A percentile compares a stretch with the other conserved stretches of the same genome.
Evolutionary conservation across 352 stramenopile species (phyloP).

Genomic region (Globisporangium recalcitrans): DNA sequence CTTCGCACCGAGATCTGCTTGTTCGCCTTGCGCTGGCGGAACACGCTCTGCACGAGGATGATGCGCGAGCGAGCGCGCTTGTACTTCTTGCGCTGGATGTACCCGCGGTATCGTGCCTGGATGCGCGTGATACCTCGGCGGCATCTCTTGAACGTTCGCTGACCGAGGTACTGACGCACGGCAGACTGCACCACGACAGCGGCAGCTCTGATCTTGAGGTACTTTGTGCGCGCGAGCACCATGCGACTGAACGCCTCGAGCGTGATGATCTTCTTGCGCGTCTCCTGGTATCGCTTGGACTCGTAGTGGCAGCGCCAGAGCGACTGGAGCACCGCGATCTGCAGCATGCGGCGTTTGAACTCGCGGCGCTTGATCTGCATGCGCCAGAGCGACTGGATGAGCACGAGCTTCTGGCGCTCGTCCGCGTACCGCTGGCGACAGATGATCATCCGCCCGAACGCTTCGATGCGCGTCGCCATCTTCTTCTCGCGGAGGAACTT

Average conservation of each 20-base stretch:
- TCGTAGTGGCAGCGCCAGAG: slow-evolving; percentile 72
- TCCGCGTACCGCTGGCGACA: slow-evolving; percentile 57
- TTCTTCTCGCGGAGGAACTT: slow-evolving; percentile 82
- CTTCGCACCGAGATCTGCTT: slow-evolving; percentile 43
- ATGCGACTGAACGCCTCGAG: slow-evolving; percentile 67
- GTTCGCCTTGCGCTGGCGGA: slow-evolving; percentile 53
- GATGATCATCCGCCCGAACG: slow-evolving; percentile 80
- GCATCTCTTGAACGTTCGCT: slow-evolving; percentile 53
- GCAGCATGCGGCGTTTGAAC: slow-evolving; percentile 38
- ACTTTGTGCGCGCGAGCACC: slow-evolving; percentile 49
- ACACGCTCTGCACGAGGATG: slow-evolving; percentile 73
- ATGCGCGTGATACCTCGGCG: slow-evolving; percentile 60
- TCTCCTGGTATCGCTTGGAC: slow-evolving; percentile 47
- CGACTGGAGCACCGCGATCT: slow-evolving; percentile 72
- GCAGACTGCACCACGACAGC: slow-evolving; percentile 63
- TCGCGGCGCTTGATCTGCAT: slow-evolving; percentile 64
- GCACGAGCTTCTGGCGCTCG: slow-evolving; percentile 61
- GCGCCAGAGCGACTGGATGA: slow-evolving; percentile 75
- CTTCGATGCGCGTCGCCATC: slow-evolving; percentile 83
- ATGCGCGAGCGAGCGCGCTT: slow-evolving; percentile 31
- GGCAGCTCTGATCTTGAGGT: slow-evolving; percentile 43
- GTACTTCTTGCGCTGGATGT: slow-evolving; percentile 66
- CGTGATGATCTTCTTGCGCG: slow-evolving; percentile 52
- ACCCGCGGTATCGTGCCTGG: slow-evolving; percentile 61
- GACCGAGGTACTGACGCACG: slow-evolving; percentile 66